Conservation (phyloP, 106 monocot species). For the Dioscorea zingiberensis region DNA sequence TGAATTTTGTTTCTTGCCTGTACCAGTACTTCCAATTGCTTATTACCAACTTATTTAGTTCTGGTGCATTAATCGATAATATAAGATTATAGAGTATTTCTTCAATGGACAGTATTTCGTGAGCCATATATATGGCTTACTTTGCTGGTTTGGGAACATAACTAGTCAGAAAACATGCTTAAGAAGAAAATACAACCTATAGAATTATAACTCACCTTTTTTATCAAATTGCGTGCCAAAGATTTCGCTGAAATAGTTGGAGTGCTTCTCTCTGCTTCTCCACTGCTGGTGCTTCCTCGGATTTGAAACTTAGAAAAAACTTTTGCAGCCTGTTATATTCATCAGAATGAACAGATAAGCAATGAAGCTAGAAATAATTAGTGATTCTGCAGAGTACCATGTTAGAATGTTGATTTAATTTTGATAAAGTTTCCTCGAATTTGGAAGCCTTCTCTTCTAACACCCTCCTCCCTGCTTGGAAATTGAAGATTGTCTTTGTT, state of each 20-base stretch:
- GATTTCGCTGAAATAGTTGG: not conserved
- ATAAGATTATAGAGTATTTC: no score
- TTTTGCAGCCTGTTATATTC: slow-evolving; percentile 8
- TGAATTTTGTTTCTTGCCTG: no score
- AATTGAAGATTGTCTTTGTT: slow-evolving; percentile 11
- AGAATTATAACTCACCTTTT: not conserved
- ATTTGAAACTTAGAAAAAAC: slow-evolving; percentile 7
- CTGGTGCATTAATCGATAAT: no score
- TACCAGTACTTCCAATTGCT: no score
- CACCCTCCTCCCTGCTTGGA: not conserved
- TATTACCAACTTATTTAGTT: no score
- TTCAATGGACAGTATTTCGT: no score
- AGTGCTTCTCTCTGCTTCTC: not conserved
- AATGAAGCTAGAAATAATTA: not conserved
- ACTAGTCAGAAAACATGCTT: no score
- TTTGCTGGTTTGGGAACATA: no score
- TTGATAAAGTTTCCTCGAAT: not conserved
- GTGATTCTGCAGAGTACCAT: not conserved
- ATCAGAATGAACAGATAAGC: not conserved
- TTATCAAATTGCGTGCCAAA: not conserved
- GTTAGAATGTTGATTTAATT: slow-evolving; percentile 1
- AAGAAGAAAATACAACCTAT: no score
- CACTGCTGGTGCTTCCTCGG: not conserved
- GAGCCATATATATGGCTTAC: no score
- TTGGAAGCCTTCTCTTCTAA: slow-evolving; percentile 1